These are phyloP conservation scores for Candida taoyuanica DNA, from an alignment of 805 yeast genomes.

Conservation along the genomic window DNA sequence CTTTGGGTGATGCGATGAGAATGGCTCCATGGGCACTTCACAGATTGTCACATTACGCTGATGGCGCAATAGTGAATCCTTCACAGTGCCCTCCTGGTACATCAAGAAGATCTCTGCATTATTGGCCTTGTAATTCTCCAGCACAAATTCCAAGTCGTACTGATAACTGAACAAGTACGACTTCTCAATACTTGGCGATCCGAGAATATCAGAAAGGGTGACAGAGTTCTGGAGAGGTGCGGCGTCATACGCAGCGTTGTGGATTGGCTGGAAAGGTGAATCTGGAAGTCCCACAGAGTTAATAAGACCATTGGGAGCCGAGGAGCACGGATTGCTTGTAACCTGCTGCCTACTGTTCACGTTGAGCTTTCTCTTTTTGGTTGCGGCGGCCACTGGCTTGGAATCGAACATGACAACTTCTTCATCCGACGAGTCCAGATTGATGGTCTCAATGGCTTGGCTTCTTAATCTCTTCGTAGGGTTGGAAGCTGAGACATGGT, in stretches of 20 bases:
- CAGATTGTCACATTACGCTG: conserved; percentile 11
- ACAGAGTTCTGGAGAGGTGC: conserved; percentile 20
- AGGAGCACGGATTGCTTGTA: not conserved
- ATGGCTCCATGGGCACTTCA: conserved; percentile 35
- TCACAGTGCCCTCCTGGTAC: conserved; percentile 31
- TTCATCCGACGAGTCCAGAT: not conserved
- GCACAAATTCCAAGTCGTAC: conserved; percentile 32
- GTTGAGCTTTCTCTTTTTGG: not conserved
- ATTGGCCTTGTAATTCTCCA: conserved; percentile 27
- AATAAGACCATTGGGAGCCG: not conserved
- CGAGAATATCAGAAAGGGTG: conserved; percentile 29
- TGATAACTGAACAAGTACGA: conserved; percentile 47
- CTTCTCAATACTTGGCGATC: conserved; percentile 30
- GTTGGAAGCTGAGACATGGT: too few relatives aligned
- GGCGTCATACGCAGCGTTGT: conserved; percentile 17
- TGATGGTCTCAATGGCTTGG: not conserved
- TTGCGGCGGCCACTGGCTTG: not conserved
- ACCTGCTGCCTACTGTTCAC: not conserved
- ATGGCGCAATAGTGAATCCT: conserved; percentile 7
- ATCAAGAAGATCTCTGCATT: conserved; percentile 23
- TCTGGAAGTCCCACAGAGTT: not conserved
- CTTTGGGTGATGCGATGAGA: conserved; percentile 59
- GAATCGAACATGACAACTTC: not conserved
- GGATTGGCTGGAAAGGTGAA: conserved; percentile 22
- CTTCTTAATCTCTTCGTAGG: not conserved